Base-by-base conservation (phyloP, 2,329 filamentous ascomycete genomes). In the Talaromyces sp. region DNA sequence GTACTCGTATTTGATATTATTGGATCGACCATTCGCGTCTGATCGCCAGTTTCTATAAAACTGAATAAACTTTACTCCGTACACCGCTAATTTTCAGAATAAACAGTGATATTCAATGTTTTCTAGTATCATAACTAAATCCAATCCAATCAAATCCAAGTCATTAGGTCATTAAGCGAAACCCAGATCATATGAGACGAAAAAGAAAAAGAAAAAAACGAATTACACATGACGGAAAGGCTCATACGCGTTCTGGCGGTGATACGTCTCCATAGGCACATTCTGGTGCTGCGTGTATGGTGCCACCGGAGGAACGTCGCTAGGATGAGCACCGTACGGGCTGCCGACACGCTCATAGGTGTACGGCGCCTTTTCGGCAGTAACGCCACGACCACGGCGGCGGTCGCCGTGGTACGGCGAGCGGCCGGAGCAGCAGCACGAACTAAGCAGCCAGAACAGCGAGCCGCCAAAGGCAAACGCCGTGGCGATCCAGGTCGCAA, bases 381-480 rank as follows among this genome's bases (percentile, higher is more conserved):
- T 76, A 59, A 83, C 64, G 53, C 77, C 68, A 9, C 51, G 43
- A n/a, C 70, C 69, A 56, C 70, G 69, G 35, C 66, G 63, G 51
- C 71, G 67, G 64, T 79, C 77, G 58, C 71, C 72, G 63, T 73
- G 77, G 69, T 78, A 80, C 29, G 79, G 77, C 58, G 77, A 81
- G 67, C 82, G 81, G 53, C 91, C 90, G 67, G 84, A 86, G 82
- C 93, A 96, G 86, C 93, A 98, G 88, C 93, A 98, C 70, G 89
- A 84, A 75, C 87, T 91, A 75, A 96, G 86, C 71, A 93, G 79
- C 93, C 95, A 98, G 88, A 98, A 97, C 72, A 96, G 77, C 65
- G 85, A 86, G 8, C 89, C 88, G 49, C 76, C 90, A 35, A 95
- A 72, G 63, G 89, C 88, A 72, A 96, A 92, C 29, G 85, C 89